Evolutionary conservation across 257 asterid species (phyloP).

Genomic region (Solanum tacnaense): DNA sequence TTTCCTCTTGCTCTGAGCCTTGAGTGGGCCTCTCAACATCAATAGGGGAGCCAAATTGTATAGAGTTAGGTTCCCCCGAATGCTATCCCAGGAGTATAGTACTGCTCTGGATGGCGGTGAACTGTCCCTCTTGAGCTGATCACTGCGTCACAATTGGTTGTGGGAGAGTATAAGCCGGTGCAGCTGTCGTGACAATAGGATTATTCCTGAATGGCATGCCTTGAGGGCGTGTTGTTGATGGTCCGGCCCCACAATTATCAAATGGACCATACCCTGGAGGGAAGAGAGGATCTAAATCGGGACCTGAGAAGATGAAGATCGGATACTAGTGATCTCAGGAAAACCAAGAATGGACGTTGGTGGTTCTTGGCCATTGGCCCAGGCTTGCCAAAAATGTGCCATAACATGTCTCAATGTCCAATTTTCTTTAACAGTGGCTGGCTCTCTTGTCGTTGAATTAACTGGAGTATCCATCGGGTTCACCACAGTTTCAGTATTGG

Average conservation of each 20-base stretch:
- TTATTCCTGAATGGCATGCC: no score
- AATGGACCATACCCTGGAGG: background rate
- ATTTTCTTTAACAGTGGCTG: background rate
- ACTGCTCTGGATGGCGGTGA: no score
- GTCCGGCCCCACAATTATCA: background rate
- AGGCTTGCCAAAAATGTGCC: background rate
- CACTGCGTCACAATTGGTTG: no score
- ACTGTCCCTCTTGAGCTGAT: no score
- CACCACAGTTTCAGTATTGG: background rate
- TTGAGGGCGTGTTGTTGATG: background rate
- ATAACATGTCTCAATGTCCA: background rate
- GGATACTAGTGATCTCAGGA: background rate
- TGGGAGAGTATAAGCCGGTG: no score
- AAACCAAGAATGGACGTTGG: background rate
- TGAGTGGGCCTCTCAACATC: no score
- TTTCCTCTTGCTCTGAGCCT: no score
- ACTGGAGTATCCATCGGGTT: background rate
- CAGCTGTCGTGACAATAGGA: fast-evolving
- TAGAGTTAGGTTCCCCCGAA: no score
- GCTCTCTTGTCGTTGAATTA: no score
- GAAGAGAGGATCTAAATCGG: background rate
- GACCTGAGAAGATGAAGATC: background rate
- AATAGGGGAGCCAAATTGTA: no score
- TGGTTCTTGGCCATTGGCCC: background rate
- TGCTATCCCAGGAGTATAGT: no score